These are phyloP conservation scores for Chlorella variabilis DNA, from an alignment of 163 green algal genomes.

Conservation along the genomic window DNA sequence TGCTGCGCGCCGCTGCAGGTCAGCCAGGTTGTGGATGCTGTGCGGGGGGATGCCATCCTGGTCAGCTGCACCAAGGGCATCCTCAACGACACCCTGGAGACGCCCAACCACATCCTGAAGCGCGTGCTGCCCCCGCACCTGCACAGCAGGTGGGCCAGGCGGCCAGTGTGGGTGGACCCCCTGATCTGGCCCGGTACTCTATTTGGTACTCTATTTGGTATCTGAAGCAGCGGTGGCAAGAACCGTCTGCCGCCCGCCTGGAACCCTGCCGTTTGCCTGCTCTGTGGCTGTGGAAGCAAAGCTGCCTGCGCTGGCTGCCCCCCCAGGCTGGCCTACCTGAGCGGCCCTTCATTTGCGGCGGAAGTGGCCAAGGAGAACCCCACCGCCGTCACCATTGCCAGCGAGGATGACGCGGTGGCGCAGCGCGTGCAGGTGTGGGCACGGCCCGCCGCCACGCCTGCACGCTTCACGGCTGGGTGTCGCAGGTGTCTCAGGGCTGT, in stretches of 20 bases:
- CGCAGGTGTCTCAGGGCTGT: too few species aligned
- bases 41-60: conserved; percentile 64
- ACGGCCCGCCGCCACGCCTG: too few species aligned
- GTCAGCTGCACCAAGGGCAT: conserved; percentile 90
- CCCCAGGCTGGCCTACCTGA: conserved; percentile 73
- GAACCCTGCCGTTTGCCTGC: too few species aligned
- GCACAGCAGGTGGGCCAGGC: conserved; percentile 22
- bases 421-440: conserved; percentile 28
- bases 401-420: conserved; percentile 67
- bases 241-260: too few species aligned
- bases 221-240: too few species aligned
- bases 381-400: conserved; percentile 72
- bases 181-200: too few species aligned
- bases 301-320: not conserved
- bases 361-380: conserved; percentile 72
- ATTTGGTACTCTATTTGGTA: too few species aligned
- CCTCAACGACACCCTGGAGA: conserved; percentile 83
- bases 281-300: too few species aligned
- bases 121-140: conserved; percentile 61
- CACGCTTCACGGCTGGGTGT: too few species aligned
- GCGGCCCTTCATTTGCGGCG: conserved; percentile 84
- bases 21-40: not conserved
- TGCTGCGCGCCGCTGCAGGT: too few species aligned
- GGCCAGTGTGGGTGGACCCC: too few species aligned
- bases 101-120: conserved; percentile 75